Evolutionary conservation across 306 rosid genomes (phyloP).

Genomic region (Argentina anserina): DNA sequence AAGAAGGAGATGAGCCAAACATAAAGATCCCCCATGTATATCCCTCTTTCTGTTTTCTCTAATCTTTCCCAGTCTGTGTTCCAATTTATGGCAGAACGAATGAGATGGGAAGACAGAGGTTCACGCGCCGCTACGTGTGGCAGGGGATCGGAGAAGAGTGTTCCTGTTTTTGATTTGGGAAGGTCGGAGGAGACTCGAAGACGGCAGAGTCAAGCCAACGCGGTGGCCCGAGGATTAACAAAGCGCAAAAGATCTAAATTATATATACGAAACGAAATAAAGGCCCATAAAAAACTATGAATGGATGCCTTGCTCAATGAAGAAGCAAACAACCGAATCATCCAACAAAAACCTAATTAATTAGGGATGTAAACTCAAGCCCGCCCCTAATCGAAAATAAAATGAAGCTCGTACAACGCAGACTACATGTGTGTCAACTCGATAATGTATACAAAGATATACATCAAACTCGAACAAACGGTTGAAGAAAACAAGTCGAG

Average conservation of each 20-base stretch:
- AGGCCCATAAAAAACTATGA: no score
- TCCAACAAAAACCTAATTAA: no score
- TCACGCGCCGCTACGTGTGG: not conserved
- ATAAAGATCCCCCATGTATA: slow-evolving; percentile 61
- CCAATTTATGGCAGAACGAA: not conserved
- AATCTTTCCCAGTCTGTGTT: not conserved
- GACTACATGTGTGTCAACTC: no score
- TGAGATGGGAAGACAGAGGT: not conserved
- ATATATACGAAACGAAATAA: no score
- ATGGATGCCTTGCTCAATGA: no score
- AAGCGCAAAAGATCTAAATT: not conserved
- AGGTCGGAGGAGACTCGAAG: not conserved
- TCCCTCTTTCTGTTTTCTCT: slow-evolving; percentile 4
- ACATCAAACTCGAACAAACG: no score
- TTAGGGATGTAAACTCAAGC: no score
- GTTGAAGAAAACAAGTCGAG: no score
- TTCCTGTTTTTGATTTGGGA: not conserved
- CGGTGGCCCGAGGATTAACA: slow-evolving; percentile 1
- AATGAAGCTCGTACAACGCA: no score
- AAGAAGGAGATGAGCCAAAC: slow-evolving; percentile 91
- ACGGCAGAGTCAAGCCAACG: not conserved
- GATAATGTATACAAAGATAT: no score
- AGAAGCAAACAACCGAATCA: no score
- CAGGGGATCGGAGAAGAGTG: slow-evolving; percentile 1
- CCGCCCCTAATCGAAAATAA: no score